These are phyloP conservation scores for Sugiyamaella lignohabitans DNA, from an alignment of 805 yeast species.

Conservation along the genomic window DNA sequence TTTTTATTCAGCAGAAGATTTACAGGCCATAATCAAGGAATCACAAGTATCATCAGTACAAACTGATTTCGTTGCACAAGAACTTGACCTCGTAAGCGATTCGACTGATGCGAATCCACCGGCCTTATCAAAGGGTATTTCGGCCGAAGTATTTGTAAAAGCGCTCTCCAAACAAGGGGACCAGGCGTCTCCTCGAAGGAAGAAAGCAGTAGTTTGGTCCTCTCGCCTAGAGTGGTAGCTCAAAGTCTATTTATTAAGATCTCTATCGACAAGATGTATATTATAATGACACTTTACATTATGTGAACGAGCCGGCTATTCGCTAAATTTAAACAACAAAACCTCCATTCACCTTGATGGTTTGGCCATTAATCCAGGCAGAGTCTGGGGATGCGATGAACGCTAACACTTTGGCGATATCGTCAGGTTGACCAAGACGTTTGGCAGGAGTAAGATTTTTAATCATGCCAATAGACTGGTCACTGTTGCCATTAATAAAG, in stretches of 20 bases:
- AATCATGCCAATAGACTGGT: slow-evolving; percentile 9
- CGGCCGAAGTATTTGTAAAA: background rate
- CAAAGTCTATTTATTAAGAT: too few relatives aligned
- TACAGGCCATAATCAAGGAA: slow-evolving; percentile 2
- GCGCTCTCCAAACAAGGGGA: background rate
- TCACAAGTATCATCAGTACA: too few relatives aligned
- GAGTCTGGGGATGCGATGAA: slow-evolving; percentile 15
- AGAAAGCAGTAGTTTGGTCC: background rate
- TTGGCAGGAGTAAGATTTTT: slow-evolving; percentile 7
- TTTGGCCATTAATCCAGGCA: slow-evolving; percentile 18
- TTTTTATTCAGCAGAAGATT: slow-evolving; percentile 13
- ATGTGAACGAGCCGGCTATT: too few relatives aligned
- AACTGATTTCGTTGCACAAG: too few relatives aligned
- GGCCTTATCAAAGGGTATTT: background rate
- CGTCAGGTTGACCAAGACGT: slow-evolving; percentile 8
- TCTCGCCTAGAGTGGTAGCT: background rate
- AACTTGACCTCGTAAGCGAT: too few relatives aligned
- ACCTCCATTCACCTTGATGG: slow-evolving; percentile 18
- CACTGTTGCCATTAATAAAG: slow-evolving; percentile 6
- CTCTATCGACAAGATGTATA: too few relatives aligned
- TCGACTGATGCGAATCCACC: too few relatives aligned
- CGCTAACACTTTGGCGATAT: slow-evolving; percentile 14
- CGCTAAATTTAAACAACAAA: slow-evolving; percentile 9
- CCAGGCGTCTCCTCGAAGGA: background rate
- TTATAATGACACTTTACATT: too few relatives aligned